These are phyloP conservation scores for Hirsutella rhossiliensis DNA, from an alignment of 2,329 filamentous ascomycete species.

Conservation along the genomic window DNA sequence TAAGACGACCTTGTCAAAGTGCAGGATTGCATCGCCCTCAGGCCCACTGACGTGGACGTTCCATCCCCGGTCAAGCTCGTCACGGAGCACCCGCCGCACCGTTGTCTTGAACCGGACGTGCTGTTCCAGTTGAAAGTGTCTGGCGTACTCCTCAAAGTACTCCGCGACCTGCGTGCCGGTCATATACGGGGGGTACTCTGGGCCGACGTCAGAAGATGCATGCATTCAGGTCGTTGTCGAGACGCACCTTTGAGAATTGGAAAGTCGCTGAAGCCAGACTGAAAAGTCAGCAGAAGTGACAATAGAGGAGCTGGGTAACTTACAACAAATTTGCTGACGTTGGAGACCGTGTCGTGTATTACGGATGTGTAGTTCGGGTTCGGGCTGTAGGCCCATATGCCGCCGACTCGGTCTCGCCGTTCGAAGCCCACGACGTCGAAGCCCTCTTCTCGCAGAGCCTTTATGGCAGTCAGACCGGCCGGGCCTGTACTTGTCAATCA, in stretches of 20 bases:
- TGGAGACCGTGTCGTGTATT: background rate
- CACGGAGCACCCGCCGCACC: slow-evolving; percentile 9
- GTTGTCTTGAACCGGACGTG: slow-evolving; percentile 15
- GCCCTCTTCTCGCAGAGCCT: slow-evolving; percentile 30
- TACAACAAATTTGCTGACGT: slow-evolving; percentile 5
- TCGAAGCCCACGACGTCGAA: slow-evolving; percentile 32
- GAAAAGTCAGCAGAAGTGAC: background rate
- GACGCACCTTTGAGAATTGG: slow-evolving; percentile 16
- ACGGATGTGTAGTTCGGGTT: slow-evolving; percentile 1
- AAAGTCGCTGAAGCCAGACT: slow-evolving; percentile 24
- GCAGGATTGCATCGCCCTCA: slow-evolving; percentile 3
- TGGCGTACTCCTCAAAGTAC: slow-evolving; percentile 21
- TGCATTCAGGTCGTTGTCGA: too few species aligned
- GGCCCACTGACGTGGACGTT: background rate
- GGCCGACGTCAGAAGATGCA: too few species aligned
- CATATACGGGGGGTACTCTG: slow-evolving; percentile 10
- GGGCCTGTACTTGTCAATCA: background rate
- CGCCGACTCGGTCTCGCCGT: slow-evolving; percentile 25
- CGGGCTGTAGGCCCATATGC: slow-evolving; percentile 21
- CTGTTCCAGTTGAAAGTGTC: slow-evolving; percentile 18
- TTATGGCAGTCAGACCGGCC: slow-evolving; percentile 9
- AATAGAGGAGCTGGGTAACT: background rate
- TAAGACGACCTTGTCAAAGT: slow-evolving; percentile 27
- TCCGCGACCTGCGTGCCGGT: slow-evolving; percentile 13
- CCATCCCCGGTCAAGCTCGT: slow-evolving; percentile 2